These are phyloP conservation scores for Ceratocystis cacaofunesta DNA, from an alignment of 2,329 filamentous ascomycete genomes.

Conservation along the genomic window DNA sequence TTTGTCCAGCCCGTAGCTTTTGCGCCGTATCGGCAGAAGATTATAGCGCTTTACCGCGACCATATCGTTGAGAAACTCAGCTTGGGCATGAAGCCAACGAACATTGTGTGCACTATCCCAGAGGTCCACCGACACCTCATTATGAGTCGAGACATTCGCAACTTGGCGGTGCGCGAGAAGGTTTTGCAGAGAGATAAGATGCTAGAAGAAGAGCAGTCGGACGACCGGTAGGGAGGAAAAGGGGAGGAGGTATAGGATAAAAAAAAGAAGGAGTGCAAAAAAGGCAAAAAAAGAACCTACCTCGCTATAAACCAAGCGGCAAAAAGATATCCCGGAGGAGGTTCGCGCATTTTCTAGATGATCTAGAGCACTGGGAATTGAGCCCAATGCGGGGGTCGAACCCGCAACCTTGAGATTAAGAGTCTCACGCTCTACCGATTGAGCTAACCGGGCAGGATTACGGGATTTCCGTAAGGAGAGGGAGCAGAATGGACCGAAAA, in stretches of 20 bases:
- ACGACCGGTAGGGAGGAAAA: neutral
- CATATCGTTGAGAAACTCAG: neutral
- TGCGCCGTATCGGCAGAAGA: neutral
- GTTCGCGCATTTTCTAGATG: neutral
- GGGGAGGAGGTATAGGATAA: neutral
- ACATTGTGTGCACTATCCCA: neutral
- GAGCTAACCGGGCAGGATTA: constrained; percentile 41
- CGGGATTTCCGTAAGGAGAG: neutral
- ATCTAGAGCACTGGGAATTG: constrained; percentile 18
- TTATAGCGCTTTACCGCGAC: neutral
- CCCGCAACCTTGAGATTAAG: constrained; percentile 37
- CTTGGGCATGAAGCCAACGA: neutral
- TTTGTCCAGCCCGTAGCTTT: neutral
- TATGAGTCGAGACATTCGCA: neutral
- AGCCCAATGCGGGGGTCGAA: constrained; percentile 27
- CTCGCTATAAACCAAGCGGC: no score
- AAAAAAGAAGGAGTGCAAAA: neutral
- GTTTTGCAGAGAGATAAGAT: neutral
- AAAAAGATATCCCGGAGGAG: neutral
- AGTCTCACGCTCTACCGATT: constrained; percentile 63
- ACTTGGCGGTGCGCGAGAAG: neutral
- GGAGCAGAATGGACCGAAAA: neutral
- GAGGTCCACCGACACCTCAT: neutral
- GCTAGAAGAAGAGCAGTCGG: neutral
- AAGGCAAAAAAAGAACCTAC: neutral